phyloP scores from a whole-genome alignment of 768 basidiomycete genomes.

The Tulasnella sp. region DNA sequence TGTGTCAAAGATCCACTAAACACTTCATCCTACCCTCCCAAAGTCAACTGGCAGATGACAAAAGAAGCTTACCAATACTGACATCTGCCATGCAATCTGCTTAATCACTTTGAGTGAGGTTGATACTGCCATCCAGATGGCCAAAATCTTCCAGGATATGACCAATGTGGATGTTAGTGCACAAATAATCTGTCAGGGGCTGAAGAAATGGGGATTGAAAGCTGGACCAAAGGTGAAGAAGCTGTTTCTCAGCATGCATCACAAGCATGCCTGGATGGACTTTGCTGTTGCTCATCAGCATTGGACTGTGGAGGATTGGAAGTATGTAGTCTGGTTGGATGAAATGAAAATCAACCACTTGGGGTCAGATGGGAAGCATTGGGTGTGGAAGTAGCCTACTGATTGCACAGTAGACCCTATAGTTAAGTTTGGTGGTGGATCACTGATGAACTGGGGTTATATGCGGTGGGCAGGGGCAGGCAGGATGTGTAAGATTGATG shows the following conservation, averaged over 20 bases:
- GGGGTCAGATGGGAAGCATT: conserved; percentile 38
- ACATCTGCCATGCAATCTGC: neutral
- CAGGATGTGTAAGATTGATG: neutral
- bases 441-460: conserved; percentile 1
- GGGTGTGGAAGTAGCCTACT: neutral
- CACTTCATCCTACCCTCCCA: neutral
- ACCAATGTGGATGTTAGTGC: neutral
- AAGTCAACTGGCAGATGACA: neutral
- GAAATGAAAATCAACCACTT: conserved; percentile 3
- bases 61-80: too few relatives aligned
- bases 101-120: neutral
- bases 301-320: conserved; percentile 15
- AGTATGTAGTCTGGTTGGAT: conserved; percentile 12
- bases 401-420: neutral
- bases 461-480: neutral
- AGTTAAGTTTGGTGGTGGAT: conserved; percentile 7
- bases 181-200: neutral
- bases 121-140: neutral
- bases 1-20: neutral
- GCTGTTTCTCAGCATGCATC: neutral
- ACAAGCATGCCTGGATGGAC: neutral
- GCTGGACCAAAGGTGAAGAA: conserved; percentile 3
- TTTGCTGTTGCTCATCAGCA: neutral
- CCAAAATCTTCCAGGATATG: neutral
- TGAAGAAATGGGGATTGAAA: neutral